Percentiles rank a stretch among this genome's conserved stretches.
These are phyloP conservation scores for Colletotrichum gloeosporioides DNA, from an alignment of 2,329 filamentous ascomycete species.

Conservation along the genomic window DNA sequence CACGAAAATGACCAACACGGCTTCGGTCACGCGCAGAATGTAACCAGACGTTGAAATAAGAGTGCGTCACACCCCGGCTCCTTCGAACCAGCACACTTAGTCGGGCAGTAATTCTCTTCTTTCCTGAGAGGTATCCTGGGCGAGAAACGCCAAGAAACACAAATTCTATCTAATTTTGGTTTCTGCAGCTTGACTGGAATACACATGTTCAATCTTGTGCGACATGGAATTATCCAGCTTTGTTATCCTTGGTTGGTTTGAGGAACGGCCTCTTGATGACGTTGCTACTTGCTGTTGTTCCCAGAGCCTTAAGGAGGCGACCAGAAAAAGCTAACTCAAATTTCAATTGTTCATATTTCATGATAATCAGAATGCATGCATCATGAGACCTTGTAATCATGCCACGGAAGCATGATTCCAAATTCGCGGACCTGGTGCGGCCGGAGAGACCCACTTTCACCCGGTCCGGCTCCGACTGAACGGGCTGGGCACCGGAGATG, in stretches of 20 bases:
- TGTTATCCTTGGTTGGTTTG: too few species aligned
- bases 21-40: rapidly evolving
- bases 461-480: not conserved
- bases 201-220: too few species aligned
- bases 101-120: not conserved
- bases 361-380: too few species aligned
- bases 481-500: not conserved
- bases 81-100: rapidly evolving
- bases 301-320: too few species aligned
- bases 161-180: not conserved
- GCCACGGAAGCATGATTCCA: too few species aligned
- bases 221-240: too few species aligned
- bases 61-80: not conserved
- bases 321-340: too few species aligned
- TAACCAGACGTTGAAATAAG: not conserved
- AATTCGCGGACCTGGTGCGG: not conserved
- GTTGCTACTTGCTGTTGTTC: too few species aligned
- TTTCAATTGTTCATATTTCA: too few species aligned
- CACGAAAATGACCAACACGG: rapidly evolving
- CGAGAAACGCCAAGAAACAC: not conserved
- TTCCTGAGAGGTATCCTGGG: not conserved
- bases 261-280: too few species aligned
- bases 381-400: too few species aligned
- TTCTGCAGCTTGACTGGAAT: not conserved
- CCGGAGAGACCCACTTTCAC: rapidly evolving